A percentile compares a stretch with the other conserved stretches of the same genome.
These are phyloP conservation scores for Hordeum pubiflorum DNA, from an alignment of 202 grass and related monocot species.

Conservation along the genomic window DNA sequence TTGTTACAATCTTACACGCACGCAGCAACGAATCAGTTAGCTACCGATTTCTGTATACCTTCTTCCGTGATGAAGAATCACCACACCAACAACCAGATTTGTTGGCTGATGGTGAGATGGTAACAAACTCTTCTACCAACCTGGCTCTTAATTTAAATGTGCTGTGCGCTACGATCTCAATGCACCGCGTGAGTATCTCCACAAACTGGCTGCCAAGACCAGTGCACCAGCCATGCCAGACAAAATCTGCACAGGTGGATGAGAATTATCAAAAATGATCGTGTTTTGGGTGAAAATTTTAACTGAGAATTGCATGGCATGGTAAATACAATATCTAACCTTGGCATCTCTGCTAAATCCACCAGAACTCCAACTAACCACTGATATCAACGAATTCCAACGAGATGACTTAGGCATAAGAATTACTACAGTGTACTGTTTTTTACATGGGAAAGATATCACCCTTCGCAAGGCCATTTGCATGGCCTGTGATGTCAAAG, in stretches of 20 bases:
- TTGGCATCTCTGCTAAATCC: constrained; percentile 74
- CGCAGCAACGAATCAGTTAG: constrained; percentile 40
- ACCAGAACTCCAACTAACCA: constrained; percentile 52
- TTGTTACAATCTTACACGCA: constrained; percentile 19
- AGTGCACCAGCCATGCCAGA: constrained; percentile 66
- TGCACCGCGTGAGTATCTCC: constrained; percentile 77
- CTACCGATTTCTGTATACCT: constrained; percentile 14
- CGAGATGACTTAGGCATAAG: constrained; percentile 87
- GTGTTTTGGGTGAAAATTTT: background rate
- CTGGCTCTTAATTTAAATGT: constrained; percentile 16
- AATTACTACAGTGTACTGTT: constrained; percentile 87
- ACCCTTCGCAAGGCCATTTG: constrained; percentile 77
- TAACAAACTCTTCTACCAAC: constrained; percentile 4
- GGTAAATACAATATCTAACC: constrained; percentile 34
- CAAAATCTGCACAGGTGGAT: constrained; percentile 63
- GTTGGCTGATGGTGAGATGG: background rate
- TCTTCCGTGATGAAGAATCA: constrained; percentile 17
- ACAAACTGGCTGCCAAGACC: constrained; percentile 71
- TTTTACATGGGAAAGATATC: constrained; percentile 78
- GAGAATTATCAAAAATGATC: constrained; percentile 13
- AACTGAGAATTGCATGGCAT: background rate
- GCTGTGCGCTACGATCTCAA: constrained; percentile 48
- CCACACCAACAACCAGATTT: background rate
- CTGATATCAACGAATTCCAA: constrained; percentile 54
- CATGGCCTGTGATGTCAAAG: constrained; percentile 48